phyloP scores from a whole-genome alignment of 371 early-diverging fungal genomes.

The Circinella umbellata region DNA sequence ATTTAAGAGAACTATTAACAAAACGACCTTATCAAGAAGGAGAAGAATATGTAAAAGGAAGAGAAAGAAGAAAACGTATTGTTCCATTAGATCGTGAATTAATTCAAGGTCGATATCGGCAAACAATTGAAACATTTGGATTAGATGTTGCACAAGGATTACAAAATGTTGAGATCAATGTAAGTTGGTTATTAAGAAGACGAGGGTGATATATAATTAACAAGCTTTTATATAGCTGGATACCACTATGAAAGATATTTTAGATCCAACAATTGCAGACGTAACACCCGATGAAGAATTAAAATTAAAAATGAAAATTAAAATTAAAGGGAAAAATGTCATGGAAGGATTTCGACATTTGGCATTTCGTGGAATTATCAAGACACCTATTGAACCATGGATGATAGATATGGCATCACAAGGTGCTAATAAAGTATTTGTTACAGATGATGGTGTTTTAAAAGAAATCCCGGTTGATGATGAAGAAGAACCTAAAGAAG shows the following conservation, averaged over 20 bases:
- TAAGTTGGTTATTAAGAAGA: constrained; percentile 16
- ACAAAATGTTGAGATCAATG: constrained; percentile 24
- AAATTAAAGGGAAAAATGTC: constrained; percentile 46
- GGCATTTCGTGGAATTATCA: constrained; percentile 40
- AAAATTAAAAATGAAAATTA: constrained; percentile 16
- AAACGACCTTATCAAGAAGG: not conserved
- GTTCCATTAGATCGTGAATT: constrained; percentile 28
- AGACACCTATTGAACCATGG: constrained; percentile 48
- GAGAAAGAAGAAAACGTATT: constrained; percentile 37
- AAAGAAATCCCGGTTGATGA: constrained; percentile 14
- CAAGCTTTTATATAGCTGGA: not conserved
- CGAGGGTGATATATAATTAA: not conserved
- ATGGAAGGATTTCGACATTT: constrained; percentile 53
- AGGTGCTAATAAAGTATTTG: constrained; percentile 20
- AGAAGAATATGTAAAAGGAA: constrained; percentile 17
- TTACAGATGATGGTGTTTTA: constrained; percentile 25
- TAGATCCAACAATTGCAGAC: constrained; percentile 6
- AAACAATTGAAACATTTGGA: constrained; percentile 22
- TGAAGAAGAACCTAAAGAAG: constrained; percentile 2
- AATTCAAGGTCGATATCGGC: constrained; percentile 20
- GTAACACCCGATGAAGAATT: constrained; percentile 3
- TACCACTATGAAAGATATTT: constrained; percentile 9
- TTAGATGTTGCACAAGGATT: constrained; percentile 13
- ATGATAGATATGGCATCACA: constrained; percentile 34
- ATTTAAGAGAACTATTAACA: constrained; percentile 21